Evolutionary conservation across 768 basidiomycete species (phyloP), one percentile per base, ranked within the genome.

Genomic region (Boletus sensibilis): DNA sequence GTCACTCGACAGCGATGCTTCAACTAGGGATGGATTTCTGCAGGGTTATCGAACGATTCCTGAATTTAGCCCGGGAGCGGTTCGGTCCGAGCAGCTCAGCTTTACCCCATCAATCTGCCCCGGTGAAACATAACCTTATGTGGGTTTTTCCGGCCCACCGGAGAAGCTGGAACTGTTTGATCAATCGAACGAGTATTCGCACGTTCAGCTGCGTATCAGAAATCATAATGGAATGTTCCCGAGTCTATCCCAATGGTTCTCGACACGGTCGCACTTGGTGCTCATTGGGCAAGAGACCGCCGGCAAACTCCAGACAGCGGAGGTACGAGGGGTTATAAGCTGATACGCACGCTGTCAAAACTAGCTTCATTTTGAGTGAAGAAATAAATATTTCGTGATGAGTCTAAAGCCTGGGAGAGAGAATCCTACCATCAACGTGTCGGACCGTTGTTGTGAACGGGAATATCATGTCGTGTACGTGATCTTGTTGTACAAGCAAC

Each of bases 361-460:
- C 39, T 14, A 35, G 43, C 21, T 13, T 55, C 44, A 52, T 60
- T 59, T 48, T 52, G 47, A 54, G 35, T 42, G 44, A 43, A 42
- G 46, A 42, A 40, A 45, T 52, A 55, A 53, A 60, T 56, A 56
- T 56, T 53, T 50, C 25, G 50, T 51, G 57, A 61, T 50, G 53
- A 66, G 57, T 55, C 53, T 57, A 62, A 56, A 61, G 63, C 67
- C 60, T 72, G 72, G 64, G 71, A 64, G 60, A 55, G 43, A 60
- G 51, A 53, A 56, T 45, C 25, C 35, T 43, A 42, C 38, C 34
- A 39, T 40, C 37, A 40, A 31, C 11, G 25, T 20, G 33, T 9
- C 56, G 67, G 61, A 57, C 57, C 50, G 45, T 42, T 54, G 38
- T 42, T 38, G 62, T 44, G 51, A 56, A 44, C 40, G 58, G 47